These are phyloP conservation scores for Euphorbia pulcherrima DNA, from an alignment of 345 rosid genomes.

Conservation along the genomic window DNA sequence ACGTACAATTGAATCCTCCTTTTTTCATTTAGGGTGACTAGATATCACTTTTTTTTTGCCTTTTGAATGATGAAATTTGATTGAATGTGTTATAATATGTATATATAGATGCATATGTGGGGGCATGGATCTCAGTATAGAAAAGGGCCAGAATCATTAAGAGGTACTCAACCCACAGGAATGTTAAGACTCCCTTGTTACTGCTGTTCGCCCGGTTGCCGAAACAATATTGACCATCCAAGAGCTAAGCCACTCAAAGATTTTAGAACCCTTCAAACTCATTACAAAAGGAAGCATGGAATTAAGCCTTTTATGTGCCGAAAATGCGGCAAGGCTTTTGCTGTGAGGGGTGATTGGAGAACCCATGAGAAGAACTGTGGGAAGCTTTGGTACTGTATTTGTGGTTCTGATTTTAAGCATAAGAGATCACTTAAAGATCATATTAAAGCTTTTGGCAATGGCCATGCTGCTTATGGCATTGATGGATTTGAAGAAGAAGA, in stretches of 20 bases:
- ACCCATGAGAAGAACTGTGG: conserved; percentile 75
- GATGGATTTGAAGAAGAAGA: conserved; percentile 55
- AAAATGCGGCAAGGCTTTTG: conserved; percentile 66
- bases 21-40: conserved; percentile 17
- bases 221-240: conserved; percentile 68
- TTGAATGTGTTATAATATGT: background rate
- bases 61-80: background rate
- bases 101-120: conserved; percentile 59
- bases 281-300: conserved; percentile 70
- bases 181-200: conserved; percentile 73
- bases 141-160: conserved; percentile 58
- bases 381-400: conserved; percentile 57
- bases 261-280: conserved; percentile 67
- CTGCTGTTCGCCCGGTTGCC: conserved; percentile 61
- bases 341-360: conserved; percentile 70
- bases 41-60: conserved; percentile 4
- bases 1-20: conserved; percentile 11
- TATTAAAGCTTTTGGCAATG: conserved; percentile 48
- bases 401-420: conserved; percentile 65
- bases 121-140: conserved; percentile 63
- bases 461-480: conserved; percentile 48
- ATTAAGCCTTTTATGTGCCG: conserved; percentile 71
- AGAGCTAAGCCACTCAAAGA: conserved; percentile 68
- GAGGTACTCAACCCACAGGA: conserved; percentile 65
- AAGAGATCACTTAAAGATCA: conserved; percentile 62